These are phyloP conservation scores for Chalara sp. DNA, from an alignment of 2,329 filamentous ascomycete species.

Conservation along the genomic window DNA sequence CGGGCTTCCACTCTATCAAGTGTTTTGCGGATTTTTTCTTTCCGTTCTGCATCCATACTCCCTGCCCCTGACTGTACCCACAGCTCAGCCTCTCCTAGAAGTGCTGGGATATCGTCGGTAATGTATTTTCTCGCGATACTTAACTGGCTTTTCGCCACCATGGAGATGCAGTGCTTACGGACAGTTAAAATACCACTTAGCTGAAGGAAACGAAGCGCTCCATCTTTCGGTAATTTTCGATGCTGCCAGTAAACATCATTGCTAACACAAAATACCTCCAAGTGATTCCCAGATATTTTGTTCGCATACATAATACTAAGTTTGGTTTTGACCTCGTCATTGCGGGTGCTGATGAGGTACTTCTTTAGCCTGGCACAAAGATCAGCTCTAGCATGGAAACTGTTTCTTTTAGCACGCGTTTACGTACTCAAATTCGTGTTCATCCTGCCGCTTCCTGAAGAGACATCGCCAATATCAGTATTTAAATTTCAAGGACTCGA, in stretches of 20 bases:
- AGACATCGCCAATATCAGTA: background rate
- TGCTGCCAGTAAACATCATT: no score
- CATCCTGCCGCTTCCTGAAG: no score
- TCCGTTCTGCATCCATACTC: background rate
- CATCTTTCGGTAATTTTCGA: no score
- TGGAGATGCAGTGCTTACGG: background rate
- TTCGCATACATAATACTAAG: no score
- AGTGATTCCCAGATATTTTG: no score
- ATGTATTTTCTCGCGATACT: background rate
- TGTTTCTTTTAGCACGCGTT: no score
- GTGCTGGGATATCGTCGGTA: background rate
- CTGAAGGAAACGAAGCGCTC: background rate
- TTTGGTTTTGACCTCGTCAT: no score
- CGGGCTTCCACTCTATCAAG: background rate
- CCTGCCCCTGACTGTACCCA: background rate
- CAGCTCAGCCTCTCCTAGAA: background rate
- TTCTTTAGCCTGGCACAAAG: no score
- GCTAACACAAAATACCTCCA: no score
- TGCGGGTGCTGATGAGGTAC: no score
- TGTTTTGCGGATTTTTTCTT: background rate
- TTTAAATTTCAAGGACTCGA: constrained; percentile 1
- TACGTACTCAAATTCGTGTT: no score
- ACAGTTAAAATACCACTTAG: background rate
- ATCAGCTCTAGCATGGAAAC: no score
- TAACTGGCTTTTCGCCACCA: background rate